Evolutionary conservation across 225 moss, liverwort and hornwort genomes (phyloP).

Genomic region (Takakia lepidozioides): DNA sequence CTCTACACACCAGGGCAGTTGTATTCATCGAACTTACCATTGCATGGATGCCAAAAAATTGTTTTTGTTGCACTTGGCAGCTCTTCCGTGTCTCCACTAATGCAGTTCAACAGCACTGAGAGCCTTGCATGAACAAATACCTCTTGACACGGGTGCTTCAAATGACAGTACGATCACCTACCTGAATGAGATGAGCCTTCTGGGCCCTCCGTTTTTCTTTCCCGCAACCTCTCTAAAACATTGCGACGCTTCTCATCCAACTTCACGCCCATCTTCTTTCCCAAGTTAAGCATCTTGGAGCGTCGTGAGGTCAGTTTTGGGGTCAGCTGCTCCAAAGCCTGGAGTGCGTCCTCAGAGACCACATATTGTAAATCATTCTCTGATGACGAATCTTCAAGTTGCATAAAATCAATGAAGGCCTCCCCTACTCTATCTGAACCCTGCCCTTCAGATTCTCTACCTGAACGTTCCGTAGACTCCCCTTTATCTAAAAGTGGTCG

Average conservation of each 20-base stretch:
- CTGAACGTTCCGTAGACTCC: conserved; percentile 12
- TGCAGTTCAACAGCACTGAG: too few relatives aligned
- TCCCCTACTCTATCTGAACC: conserved; percentile 7
- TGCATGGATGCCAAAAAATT: too few relatives aligned
- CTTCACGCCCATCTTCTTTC: conserved; percentile 53
- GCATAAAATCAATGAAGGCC: conserved; percentile 8
- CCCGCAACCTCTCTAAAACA: conserved; percentile 57
- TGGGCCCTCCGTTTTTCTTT: conserved; percentile 24
- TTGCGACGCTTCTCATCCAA: conserved; percentile 60
- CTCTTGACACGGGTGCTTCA: too few relatives aligned
- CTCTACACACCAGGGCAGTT: too few relatives aligned
- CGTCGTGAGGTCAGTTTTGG: conserved; percentile 22
- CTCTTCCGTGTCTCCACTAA: too few relatives aligned
- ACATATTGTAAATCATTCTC: conserved; percentile 32
- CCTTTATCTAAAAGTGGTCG: conserved; percentile 21
- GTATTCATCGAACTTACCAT: too few relatives aligned
- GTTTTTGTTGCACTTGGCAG: too few relatives aligned
- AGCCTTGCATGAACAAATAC: too few relatives aligned
- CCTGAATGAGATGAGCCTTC: too few relatives aligned
- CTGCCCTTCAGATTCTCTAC: conserved; percentile 13
- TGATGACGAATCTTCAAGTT: conserved; percentile 27
- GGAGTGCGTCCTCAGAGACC: conserved; percentile 14
- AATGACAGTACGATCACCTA: too few relatives aligned
- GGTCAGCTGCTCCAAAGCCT: conserved; percentile 5
- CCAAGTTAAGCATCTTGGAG: conserved; percentile 42